Evolutionary conservation across 352 stramenopile genomes (phyloP), one percentile per base, ranked within the genome.

Genomic region (Pythium coloratum): DNA sequence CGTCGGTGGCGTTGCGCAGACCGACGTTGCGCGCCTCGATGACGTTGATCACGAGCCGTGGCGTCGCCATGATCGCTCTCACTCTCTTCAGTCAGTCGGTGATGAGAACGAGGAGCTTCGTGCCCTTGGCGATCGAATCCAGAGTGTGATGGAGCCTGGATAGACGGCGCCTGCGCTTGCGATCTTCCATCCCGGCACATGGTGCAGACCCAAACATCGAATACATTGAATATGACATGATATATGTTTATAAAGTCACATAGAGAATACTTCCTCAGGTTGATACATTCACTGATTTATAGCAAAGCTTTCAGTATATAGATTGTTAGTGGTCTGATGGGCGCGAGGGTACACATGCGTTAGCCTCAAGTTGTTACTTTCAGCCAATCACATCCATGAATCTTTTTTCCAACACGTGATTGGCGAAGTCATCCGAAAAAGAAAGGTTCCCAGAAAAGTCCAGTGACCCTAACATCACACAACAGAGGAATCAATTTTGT

Each of bases 1-100:
- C 59, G 32, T 55, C 60, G 60, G 42, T 62, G 38, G 38, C 59
- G 47, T 28, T 55, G 18, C 59, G 66, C 59, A 64, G 16, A 13
- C 59, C 66, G 18, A 72, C 60, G 49, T 58, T 54, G 42, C 49
- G 66, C 55, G 66, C 66, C 47, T 55, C 53, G n/a, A 67, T 8
- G 24, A 72, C 59, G n/a, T 50, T 66, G 55, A 72, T 33, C 9
- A 47, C 56, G 46, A 72, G 56, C 26, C 66, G 59, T 30, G 59
- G 66, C 51, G 66, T 65, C 44, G 56, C 47, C 54, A 58, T 68
- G 36, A 26, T 46, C 20, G 50, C 26, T 32, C 10, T 26, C 44
- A 44, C 8, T 44, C 36, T 44, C 36, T 44, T 13, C n/a, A 44
- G 36, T 44, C 36, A 44, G 36, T 18, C 36, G 36, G 12, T 14